These are phyloP conservation scores for Trichophyton simii DNA, from an alignment of 2,329 filamentous ascomycete species.

Conservation along the genomic window DNA sequence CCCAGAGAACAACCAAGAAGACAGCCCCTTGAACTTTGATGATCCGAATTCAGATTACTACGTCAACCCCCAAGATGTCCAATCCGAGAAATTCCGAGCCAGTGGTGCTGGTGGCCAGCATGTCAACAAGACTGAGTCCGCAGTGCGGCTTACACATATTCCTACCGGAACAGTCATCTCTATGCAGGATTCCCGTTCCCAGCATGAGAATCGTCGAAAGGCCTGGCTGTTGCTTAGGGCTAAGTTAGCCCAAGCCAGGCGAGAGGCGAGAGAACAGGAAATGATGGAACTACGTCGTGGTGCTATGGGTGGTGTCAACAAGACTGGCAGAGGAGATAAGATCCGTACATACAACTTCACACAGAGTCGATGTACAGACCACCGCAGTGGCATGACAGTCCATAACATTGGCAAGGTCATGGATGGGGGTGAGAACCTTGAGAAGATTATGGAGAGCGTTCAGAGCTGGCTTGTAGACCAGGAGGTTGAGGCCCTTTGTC, in stretches of 20 bases:
- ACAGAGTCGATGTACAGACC: constrained; percentile 75
- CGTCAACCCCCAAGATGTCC: constrained; percentile 70
- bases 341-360: constrained; percentile 79
- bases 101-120: constrained; percentile 90
- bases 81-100: constrained; percentile 78
- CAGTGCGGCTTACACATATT: constrained; percentile 79
- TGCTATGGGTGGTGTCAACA: constrained; percentile 61
- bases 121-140: constrained; percentile 96
- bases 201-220: constrained; percentile 74
- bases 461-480: constrained; percentile 60
- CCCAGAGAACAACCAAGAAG: constrained; percentile 41
- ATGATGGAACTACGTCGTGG: constrained; percentile 61
- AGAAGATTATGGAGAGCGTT: constrained; percentile 66
- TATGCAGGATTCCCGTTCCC: constrained; percentile 86
- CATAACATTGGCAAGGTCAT: constrained; percentile 74
- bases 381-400: constrained; percentile 66
- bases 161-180: constrained; percentile 77
- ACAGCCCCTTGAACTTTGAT: constrained; percentile 51
- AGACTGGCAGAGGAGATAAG: constrained; percentile 85
- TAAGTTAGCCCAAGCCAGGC: constrained; percentile 63
- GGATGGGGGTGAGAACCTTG: constrained; percentile 58
- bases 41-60: constrained; percentile 88
- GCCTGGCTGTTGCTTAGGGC: constrained; percentile 79
- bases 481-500: constrained; percentile 60
- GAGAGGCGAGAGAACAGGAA: constrained; percentile 75